Evolutionary conservation across 2,329 filamentous ascomycete species (phyloP), one percentile per base, ranked within the genome.

Genomic region (Fusarium piperis): DNA sequence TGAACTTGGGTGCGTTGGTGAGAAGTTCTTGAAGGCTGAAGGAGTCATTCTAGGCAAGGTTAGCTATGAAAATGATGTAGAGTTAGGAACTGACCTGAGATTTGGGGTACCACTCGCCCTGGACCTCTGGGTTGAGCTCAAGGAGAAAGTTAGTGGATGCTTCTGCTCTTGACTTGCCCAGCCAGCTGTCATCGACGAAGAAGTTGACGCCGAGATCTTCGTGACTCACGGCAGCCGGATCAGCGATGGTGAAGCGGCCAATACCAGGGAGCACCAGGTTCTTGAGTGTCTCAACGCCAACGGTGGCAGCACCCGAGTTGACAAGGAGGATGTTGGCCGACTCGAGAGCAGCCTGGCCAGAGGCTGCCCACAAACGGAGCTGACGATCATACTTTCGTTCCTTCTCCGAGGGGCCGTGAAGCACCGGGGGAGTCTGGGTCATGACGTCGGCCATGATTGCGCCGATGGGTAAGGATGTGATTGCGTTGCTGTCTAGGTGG

Each of bases 251-350:
- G 80, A 98, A 99, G 28, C 90, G 89, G 10, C 96, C 97, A 76
- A 98, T 93, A 90, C 91, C 94, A 64, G 96, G 96, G 10, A 99
- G 85, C 4, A 99, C 93, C n/a, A 99, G 89, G 79, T 99, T 99
- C 86, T 99, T 99, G 68, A 99, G 87, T 0, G 95, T 91, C 82
- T 99, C 96, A 13, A 97, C 88, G 15, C 95, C 96, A 35, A 94
- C 93, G 3, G 94, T 93, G 11, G 95, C 95, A n/a, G 92, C 84
- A 2, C 94, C 93, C 1, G 92, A 93, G 81, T 97, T 98, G 67
- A 99, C 85, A 6, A 99, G 87, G 13, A 98, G 88, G n/a, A 99
- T 91, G 74, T 97, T 93, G 23, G 96, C 93, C 63, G 94, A 90
- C 81, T 99, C 97, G 3, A 99, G 87, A 16, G 95, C 95, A 73